These are phyloP conservation scores for Casuarina equisetifolia DNA, from an alignment of 306 rosid genomes.

Conservation along the genomic window DNA sequence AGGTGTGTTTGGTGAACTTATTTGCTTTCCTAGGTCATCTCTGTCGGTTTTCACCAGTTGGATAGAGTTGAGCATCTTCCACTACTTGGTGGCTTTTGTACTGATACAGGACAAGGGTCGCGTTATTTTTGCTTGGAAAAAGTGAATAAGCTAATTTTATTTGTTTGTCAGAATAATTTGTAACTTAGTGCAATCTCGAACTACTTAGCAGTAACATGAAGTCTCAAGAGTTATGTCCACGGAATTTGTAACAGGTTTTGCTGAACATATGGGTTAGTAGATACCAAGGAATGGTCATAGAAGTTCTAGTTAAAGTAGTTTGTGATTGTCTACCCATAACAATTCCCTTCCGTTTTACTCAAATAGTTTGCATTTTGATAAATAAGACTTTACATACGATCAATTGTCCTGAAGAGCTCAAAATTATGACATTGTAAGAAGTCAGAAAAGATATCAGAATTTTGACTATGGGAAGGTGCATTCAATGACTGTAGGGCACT, in stretches of 20 bases:
- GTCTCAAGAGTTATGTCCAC: not conserved
- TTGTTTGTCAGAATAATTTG: not conserved
- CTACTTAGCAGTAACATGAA: not conserved
- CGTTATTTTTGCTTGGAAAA: not conserved
- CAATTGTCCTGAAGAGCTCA: not conserved
- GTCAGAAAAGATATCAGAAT: not conserved
- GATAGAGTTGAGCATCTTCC: slow-evolving; percentile 1
- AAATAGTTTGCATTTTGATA: not conserved
- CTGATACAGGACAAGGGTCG: not conserved
- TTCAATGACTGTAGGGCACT: not conserved
- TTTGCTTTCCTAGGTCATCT: not conserved
- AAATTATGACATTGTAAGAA: not conserved
- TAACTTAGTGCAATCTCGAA: not conserved
- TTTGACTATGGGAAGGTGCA: not conserved
- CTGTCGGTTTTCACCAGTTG: not conserved
- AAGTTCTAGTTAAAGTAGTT: not conserved
- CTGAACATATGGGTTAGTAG: not conserved
- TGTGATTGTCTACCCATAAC: not conserved
- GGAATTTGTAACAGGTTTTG: not conserved
- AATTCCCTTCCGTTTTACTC: not conserved
- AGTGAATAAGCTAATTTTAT: not conserved
- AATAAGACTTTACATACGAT: not conserved
- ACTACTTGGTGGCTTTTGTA: not conserved
- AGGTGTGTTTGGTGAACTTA: not conserved
- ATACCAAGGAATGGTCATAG: not conserved